Base-by-base conservation (phyloP, 768 basidiomycete genomes). In the Aureoboletus auriporus region DNA sequence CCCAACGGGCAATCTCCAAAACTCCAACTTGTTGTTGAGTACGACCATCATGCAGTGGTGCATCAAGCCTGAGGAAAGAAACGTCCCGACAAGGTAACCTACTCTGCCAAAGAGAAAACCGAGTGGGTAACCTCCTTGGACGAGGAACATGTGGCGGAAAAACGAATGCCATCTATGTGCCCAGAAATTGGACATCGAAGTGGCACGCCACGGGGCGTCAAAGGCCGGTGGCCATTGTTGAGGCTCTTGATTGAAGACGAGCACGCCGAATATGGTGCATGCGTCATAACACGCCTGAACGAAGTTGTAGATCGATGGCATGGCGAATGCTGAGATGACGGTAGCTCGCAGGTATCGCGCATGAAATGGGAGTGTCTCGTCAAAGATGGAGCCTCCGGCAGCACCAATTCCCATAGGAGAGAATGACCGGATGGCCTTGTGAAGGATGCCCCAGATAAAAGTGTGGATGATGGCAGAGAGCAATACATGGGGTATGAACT, bases 11-110 rank as follows among this genome's bases (percentile, higher is more conserved):
- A 78, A 67, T 11, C 53, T 48, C 53, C 47, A 46, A 10, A 74
- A 67, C 28, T 81, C 79, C 0, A 70, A 66, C n/a, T 75, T 75
- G 6, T 64, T 60, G 1, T 76, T 75, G 71, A 82, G 71, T 2
- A 75, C 72, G 74, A 75, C 78, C 34, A 78, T 38, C 8, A 72
- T 76, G 9, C 74, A 28, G 48, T 78, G 67, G 52, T 88, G 86
- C 7, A 82, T 56, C 3, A 81, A 34, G 6, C 70, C 83, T 0
- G 84, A 86, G 6, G 75, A 59, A 11, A 78, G 52, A 58, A 85
- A 86, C 3, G 73, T 71, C 6, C 82, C 82, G 0, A 84, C 41
- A 4, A 84, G 64, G 4, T 67, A 66, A 3, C 78, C 81, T 0
- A 57, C 45, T 7, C 75, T 71, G 2, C 84, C 82, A 14, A 77